phyloP scores from a whole-genome alignment of 345 rosid species.

The Bruguiera sexangula region DNA sequence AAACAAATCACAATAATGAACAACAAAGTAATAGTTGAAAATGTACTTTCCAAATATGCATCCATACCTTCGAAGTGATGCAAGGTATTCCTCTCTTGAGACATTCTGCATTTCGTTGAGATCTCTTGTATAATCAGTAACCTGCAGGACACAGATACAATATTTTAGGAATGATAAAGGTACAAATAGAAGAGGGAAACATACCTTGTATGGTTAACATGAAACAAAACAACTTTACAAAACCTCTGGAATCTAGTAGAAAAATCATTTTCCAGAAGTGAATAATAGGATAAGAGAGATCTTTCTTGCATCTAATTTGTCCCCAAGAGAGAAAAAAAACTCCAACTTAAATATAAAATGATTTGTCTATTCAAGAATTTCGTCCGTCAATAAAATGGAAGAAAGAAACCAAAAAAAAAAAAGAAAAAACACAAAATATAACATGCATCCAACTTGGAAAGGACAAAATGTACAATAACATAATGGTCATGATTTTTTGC shows the following conservation, averaged over 20 bases:
- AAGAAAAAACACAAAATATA: neutral
- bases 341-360: no score
- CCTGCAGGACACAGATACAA: conserved; percentile 40
- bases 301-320: neutral
- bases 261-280: neutral
- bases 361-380: neutral
- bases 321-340: no score
- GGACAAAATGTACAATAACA: neutral
- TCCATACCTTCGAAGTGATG: conserved; percentile 81
- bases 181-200: no score
- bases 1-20: conserved; percentile 32
- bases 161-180: neutral
- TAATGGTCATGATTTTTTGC: neutral
- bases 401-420: neutral
- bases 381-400: neutral
- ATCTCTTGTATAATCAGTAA: conserved; percentile 88
- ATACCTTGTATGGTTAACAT: no score
- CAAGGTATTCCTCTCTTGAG: conserved; percentile 93
- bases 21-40: conserved; percentile 5
- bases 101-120: conserved; percentile 97
- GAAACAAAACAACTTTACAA: no score
- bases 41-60: conserved; percentile 17
- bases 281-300: neutral
- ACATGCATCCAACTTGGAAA: neutral
- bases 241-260: neutral